Evolutionary conservation across 345 rosid species (phyloP).

Genomic region (Acer yangbiense): DNA sequence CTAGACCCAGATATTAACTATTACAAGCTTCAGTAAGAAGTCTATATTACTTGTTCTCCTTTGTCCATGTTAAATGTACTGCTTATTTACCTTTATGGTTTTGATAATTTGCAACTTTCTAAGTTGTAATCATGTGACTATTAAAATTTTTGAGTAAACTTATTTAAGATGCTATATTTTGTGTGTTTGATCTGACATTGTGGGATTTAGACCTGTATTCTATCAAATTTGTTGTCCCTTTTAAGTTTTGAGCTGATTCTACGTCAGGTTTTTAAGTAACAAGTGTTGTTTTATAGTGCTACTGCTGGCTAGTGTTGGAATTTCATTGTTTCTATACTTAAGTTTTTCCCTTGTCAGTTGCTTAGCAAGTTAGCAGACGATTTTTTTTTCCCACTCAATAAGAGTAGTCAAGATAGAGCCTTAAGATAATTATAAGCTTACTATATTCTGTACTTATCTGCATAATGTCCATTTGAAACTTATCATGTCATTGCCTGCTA

Average conservation of each 20-base stretch:
- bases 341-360: neutral
- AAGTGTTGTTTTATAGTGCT: neutral
- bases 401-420: conserved; percentile 7
- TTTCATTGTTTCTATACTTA: neutral
- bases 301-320: neutral
- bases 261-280: neutral
- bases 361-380: neutral
- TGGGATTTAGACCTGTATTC: conserved; percentile 6
- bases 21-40: conserved; percentile 90
- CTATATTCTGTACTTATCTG: neutral
- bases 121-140: neutral
- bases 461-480: neutral
- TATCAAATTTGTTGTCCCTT: neutral
- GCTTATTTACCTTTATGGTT: neutral
- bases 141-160: neutral
- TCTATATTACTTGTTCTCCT: conserved; percentile 15
- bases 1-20: conserved; percentile 78
- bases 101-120: neutral
- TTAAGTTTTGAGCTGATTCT: neutral
- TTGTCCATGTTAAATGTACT: conserved; percentile 4
- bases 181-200: neutral
- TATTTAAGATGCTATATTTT: neutral
- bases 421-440: neutral
- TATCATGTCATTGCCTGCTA: neutral
- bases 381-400: neutral